phyloP scores from a whole-genome alignment of 2,329 filamentous ascomycete genomes.

The Emmonsiellopsis sp. region DNA sequence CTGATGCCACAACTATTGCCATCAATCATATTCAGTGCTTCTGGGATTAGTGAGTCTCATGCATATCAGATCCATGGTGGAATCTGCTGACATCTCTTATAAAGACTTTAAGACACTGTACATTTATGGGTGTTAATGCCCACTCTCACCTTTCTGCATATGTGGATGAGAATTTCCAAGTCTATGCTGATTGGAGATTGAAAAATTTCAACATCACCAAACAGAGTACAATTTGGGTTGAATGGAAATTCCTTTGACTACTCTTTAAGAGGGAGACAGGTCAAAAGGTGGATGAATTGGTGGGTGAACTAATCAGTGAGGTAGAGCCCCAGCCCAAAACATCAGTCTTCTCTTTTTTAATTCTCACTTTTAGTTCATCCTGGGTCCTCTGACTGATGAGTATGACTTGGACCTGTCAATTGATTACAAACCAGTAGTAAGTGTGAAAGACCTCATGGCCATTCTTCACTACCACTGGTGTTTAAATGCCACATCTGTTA shows the following conservation, averaged over 20 bases:
- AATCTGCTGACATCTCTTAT: neutral
- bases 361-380: neutral
- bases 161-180: slow-evolving; percentile 1
- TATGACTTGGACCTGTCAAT: slow-evolving; percentile 1
- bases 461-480: slow-evolving; percentile 3
- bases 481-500: neutral
- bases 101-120: neutral
- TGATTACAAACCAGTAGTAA: neutral
- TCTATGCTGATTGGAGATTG: slow-evolving; percentile 4
- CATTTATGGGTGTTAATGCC: slow-evolving; percentile 3
- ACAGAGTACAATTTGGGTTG: slow-evolving; percentile 5
- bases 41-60: slow-evolving; percentile 3
- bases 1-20: slow-evolving; percentile 1
- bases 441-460: neutral
- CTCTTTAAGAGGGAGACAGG: slow-evolving; percentile 7
- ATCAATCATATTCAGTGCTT: slow-evolving; percentile 6
- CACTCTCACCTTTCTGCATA: slow-evolving; percentile 3
- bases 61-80: neutral
- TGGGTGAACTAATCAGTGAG: slow-evolving; percentile 1
- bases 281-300: slow-evolving; percentile 6
- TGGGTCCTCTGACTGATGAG: slow-evolving; percentile 1
- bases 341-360: neutral
- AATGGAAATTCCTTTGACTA: slow-evolving; percentile 7
- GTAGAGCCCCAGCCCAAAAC: neutral
- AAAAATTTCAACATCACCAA: slow-evolving; percentile 2